Conservation (phyloP, 495 filamentous ascomycete genomes). For the Penicillium verhagenii region DNA sequence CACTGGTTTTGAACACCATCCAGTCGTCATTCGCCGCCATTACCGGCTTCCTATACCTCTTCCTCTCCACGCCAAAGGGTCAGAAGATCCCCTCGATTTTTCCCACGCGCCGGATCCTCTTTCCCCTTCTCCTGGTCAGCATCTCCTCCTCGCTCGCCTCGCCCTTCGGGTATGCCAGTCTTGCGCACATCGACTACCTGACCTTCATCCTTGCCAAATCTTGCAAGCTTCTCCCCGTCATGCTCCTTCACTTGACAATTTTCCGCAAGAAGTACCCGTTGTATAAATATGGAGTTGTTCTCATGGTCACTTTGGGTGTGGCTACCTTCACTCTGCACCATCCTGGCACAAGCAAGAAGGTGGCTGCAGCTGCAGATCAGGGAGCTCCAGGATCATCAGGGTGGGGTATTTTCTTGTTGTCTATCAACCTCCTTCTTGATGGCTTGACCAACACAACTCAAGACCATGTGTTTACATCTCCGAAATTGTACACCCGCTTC, state of each 20-base stretch:
- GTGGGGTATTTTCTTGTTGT: constrained; percentile 81
- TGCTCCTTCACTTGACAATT: constrained; percentile 91
- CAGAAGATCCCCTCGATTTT: constrained; percentile 64
- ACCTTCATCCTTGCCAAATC: constrained; percentile 97
- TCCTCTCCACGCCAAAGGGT: constrained; percentile 58
- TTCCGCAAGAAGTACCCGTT: constrained; percentile 89
- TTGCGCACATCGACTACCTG: constrained; percentile 96
- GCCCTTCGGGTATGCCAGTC: constrained; percentile 91
- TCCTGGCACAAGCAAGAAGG: constrained; percentile 68
- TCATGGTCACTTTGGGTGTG: constrained; percentile 85
- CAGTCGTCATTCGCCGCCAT: constrained; percentile 87
- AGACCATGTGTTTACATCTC: constrained; percentile 82
- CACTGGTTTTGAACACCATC: constrained; percentile 92
- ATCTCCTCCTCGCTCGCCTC: constrained; percentile 83
- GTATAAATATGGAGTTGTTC: constrained; percentile 94
- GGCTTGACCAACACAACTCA: constrained; percentile 95
- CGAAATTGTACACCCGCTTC: constrained; percentile 63
- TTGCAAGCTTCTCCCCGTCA: constrained; percentile 96
- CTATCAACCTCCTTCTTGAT: constrained; percentile 93
- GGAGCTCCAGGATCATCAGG: constrained; percentile 51
- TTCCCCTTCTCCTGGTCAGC: constrained; percentile 81
- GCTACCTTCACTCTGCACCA: constrained; percentile 92
- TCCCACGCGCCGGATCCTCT: constrained; percentile 67
- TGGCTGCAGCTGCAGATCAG: constrained; percentile 45
- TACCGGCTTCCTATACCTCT: constrained; percentile 79